Base-by-base conservation (phyloP, 352 stramenopile genomes). In the Globisporangium okanoganense region DNA sequence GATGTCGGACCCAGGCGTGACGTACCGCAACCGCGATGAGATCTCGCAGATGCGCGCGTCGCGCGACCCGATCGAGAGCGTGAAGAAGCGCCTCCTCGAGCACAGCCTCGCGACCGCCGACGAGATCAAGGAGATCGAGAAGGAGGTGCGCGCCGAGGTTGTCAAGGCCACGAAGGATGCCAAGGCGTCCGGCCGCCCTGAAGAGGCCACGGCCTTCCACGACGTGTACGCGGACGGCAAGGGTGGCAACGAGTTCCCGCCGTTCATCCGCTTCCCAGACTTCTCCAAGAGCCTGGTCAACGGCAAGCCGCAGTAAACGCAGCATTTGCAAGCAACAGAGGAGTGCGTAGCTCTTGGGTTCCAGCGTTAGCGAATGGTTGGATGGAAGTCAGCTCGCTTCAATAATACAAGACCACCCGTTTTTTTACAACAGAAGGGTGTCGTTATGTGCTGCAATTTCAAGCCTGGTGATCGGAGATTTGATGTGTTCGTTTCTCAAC, bases 1-100 rank as follows among this genome's bases (percentile, higher is more conserved):
- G 71, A 99, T 99, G 97, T 99, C 94, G 51, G 98, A 99, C 86
- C 98, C 98, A 13, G 98, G 98, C 60, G 98, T 99, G 43, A 99
- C 98, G 49, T 99, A 99, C 89, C 96, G 98, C 68, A 99, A 99
- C 82, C 94, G 97, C 67, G 98, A 99, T 64, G 98, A 99, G 82
- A 99, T 99, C 76, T 98, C 94, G 68, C 90, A 98, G 71, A 99
- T 99, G 69, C 92, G 98, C 69, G 93, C 97, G 38, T 98, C 97
- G 65, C 90, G 97, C 36, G 98, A 99, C 82, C 97, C 97, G 50
- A 98, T 99, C 72, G 97, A 99, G 79, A 96, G 96, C 70, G 88
- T 99, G 29, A 99, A 99, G 81, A 98, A 98, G 70, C 96, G 93
- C 67, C 73, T 99, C 60, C 81, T 99, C 31, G 92, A 99, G 69